Evolutionary conservation across 768 basidiomycete genomes (phyloP).

Genomic region (Tulasnella calospora): DNA sequence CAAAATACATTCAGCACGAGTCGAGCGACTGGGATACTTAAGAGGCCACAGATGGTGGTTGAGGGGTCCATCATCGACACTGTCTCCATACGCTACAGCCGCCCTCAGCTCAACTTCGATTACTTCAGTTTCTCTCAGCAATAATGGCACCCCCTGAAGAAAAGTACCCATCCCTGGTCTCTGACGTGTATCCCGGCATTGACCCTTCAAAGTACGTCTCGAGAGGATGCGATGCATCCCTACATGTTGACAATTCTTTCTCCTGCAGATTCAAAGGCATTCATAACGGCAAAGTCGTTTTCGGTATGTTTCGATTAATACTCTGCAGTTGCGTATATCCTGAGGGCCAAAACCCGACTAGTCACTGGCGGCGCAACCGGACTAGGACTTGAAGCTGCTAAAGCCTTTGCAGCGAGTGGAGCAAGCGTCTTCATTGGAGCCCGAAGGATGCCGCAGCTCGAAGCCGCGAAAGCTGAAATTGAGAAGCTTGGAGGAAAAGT

Average conservation of each 20-base stretch:
- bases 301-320: constrained; percentile 20
- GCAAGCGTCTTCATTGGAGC: constrained; percentile 33
- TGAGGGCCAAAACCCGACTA: not conserved
- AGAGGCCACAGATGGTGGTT: not conserved
- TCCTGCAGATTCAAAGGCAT: constrained; percentile 18
- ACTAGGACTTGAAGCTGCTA: constrained; percentile 33
- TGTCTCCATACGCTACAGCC: not conserved
- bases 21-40: too few species aligned
- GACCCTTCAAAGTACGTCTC: constrained; percentile 30
- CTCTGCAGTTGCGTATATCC: not conserved
- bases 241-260: not conserved
- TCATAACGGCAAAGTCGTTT: constrained; percentile 33
- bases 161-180: constrained; percentile 21
- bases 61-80: not conserved
- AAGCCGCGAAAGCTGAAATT: constrained; percentile 31
- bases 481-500: constrained; percentile 30
- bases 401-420: constrained; percentile 34
- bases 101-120: not conserved
- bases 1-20: too few species aligned
- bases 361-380: constrained; percentile 34
- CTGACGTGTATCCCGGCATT: constrained; percentile 34
- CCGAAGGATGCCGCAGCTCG: constrained; percentile 30
- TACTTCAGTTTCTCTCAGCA: not conserved
- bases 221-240: not conserved
- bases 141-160: constrained; percentile 14